Evolutionary conservation across 495 filamentous ascomycete species (phyloP).

Genomic region (Emericellopsis terricola): DNA sequence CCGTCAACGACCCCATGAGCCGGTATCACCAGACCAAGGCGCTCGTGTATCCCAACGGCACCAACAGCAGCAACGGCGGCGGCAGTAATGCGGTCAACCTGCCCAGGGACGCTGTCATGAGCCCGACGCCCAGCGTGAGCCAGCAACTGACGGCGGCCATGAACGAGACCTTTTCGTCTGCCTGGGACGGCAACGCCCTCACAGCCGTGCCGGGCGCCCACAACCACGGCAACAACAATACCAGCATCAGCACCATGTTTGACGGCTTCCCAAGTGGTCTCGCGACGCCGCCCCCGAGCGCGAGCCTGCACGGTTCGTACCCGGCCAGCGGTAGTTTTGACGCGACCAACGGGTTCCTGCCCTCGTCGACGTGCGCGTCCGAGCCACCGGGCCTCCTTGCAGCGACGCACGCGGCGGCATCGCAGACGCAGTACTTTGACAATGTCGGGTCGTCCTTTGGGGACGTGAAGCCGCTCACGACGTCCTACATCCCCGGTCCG

Average conservation of each 20-base stretch:
- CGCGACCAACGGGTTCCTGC: slow-evolving; percentile 1
- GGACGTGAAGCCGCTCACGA: slow-evolving; percentile 2
- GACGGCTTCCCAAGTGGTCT: slow-evolving; percentile 16
- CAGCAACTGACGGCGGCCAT: slow-evolving; percentile 23
- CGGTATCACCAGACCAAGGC: slow-evolving; percentile 25
- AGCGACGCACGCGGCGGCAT: neutral
- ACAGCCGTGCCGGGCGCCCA: slow-evolving; percentile 6
- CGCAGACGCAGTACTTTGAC: neutral
- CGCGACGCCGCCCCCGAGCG: slow-evolving; percentile 18
- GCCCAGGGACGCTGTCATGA: slow-evolving; percentile 20
- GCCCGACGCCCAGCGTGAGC: slow-evolving; percentile 20
- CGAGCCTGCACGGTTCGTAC: slow-evolving; percentile 14
- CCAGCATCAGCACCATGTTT: slow-evolving; percentile 9
- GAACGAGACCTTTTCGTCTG: slow-evolving; percentile 24
- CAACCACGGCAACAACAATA: slow-evolving; percentile 1
- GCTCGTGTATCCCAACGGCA: neutral
- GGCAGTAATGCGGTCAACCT: slow-evolving; percentile 5
- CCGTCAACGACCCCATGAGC: slow-evolving; percentile 24
- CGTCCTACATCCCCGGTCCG: neutral
- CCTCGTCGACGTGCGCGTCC: neutral
- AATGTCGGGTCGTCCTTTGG: neutral
- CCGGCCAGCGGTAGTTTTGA: slow-evolving; percentile 6
- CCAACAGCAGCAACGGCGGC: slow-evolving; percentile 1
- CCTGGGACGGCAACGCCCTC: slow-evolving; percentile 11
- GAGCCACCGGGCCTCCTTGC: neutral